Base-by-base conservation (phyloP, 1,139 yeast species). In the Saccharomyces uvarum region DNA sequence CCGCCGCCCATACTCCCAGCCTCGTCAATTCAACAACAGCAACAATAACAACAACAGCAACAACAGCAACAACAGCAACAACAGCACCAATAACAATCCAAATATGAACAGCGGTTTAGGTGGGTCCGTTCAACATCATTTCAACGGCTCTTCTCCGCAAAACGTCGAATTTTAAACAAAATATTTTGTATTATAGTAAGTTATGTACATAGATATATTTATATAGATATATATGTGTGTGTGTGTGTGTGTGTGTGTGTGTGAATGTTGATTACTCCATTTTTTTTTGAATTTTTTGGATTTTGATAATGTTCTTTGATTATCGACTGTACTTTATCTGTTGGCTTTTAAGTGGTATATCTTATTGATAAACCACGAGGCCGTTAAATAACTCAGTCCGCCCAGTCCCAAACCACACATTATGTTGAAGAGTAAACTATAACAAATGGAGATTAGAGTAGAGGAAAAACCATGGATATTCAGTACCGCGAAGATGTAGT, bases 331-430 rank as follows among this genome's bases (percentile, higher is more conserved):
- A 8, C 11, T 19, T 51, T 27, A 44, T 13, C 16, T 9, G n/a
- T 11, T 38, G 44, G 29, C 16, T 33, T 48, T 16, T 27, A 27
- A 16, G 38, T 51, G 38, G 49, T 57, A 56, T 11, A 62, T 53
- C 51, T 53, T 59, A 49, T 58, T 57, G 24, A 68, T 59, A 49
- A 67, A 65, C 60, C 63, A 59, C 32, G 61, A 56, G 32, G 67
- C 59, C 11, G 67, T 59, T 48, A 84, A 68, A 53, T 86, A 79
- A 3, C 91, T 90, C 32, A 88, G 75, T 0, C 95, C 77, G 7
- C 97, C 97, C 62, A 89, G 83, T 2, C 87, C 82, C 41, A 86
- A 73, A 1, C 91, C 87, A 56, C 87, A 76, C 50, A 85, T 71
- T 5, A 79, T 65, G 63, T 87, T 82, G 33, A 85, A 80, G 52